Evolutionary conservation across 2,329 filamentous ascomycete genomes (phyloP).

Genomic region (Nemania diffusa): DNA sequence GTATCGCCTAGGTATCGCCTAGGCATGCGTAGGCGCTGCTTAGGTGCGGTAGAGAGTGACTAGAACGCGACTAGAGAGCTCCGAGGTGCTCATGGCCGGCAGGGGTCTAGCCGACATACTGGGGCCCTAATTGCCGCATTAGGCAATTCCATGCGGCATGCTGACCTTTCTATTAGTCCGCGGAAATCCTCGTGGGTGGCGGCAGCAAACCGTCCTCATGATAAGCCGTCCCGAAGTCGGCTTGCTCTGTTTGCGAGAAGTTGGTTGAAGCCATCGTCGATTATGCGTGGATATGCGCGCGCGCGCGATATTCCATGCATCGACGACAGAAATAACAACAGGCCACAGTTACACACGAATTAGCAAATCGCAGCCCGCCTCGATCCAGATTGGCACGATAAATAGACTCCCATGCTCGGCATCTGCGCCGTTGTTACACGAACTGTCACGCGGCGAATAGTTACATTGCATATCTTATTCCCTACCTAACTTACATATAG

Average conservation of each 20-base stretch:
- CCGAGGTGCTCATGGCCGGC: conserved; percentile 24
- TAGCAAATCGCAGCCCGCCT: conserved; percentile 2
- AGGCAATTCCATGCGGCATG: conserved; percentile 33
- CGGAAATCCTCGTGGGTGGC: conserved; percentile 2
- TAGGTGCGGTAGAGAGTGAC: too few relatives aligned
- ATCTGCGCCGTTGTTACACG: conserved; percentile 25
- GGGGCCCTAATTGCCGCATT: conserved; percentile 16
- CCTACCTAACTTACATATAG: not conserved
- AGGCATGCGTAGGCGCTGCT: too few relatives aligned
- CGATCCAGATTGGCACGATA: conserved; percentile 8
- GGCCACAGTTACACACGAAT: conserved; percentile 15
- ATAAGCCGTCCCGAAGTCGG: conserved; percentile 32
- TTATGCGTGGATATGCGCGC: not conserved
- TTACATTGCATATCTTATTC: conserved; percentile 27
- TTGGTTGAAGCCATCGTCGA: conserved; percentile 7
- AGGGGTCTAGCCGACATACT: conserved; percentile 2
- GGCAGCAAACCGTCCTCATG: not conserved
- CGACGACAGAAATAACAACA: not conserved
- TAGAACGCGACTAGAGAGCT: conserved; percentile 3
- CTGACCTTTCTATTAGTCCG: conserved; percentile 30
- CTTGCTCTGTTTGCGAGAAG: not conserved
- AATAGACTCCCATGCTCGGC: conserved; percentile 9
- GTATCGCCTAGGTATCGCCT: too few relatives aligned
- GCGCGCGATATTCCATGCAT: not conserved
- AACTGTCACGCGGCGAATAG: conserved; percentile 16